Evolutionary conservation across 345 rosid species (phyloP), one percentile per base, ranked within the genome.

Genomic region (Eutrema heterophyllum): DNA sequence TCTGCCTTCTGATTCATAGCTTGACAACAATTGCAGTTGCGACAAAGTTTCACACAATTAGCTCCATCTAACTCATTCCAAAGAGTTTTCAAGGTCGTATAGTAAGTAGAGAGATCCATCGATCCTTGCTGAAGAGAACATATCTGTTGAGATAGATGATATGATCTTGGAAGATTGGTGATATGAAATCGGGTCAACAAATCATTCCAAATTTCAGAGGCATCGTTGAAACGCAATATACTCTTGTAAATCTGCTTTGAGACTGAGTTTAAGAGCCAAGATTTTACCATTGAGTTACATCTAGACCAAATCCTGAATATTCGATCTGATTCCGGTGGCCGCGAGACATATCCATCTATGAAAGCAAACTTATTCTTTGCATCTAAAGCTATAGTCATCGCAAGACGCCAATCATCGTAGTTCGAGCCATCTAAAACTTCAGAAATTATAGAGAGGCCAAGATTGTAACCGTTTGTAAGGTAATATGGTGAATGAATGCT

Each of bases 1-100:
- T 27, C 38, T 0, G 1, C 1, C 3, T 24, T 41, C 0, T 0
- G 12, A 0, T 11, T 5, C 5, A 12, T 21, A 0, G 32, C 5
- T 2, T 10, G 39, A 1, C 64, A 38, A 5, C 32, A 59, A 5
- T 9, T 10, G 11, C 64, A 56, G 2, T 16, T 16, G 0, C 12
- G 43, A 39, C 43, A 39, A 0, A 4, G 2, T 10, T 39, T 39
- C 4, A 9, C 43, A 10, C 43, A 39, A 39, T 3, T 39, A 9
- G 43, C 12, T 0, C 43, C 43, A 10, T 39, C 43, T 3, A 39
- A n/a, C n/a, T n/a, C n/a, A n/a, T n/a, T n/a, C n/a, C n/a, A n/a
- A n/a, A n/a, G n/a, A n/a, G n/a, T n/a, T n/a, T n/a, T n/a, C n/a
- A n/a, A n/a, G n/a, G n/a, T n/a, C n/a, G n/a, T n/a, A n/a, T n/a